Base-by-base conservation (phyloP, 1,284 basidiomycete genomes). In the Boletus sp. region DNA sequence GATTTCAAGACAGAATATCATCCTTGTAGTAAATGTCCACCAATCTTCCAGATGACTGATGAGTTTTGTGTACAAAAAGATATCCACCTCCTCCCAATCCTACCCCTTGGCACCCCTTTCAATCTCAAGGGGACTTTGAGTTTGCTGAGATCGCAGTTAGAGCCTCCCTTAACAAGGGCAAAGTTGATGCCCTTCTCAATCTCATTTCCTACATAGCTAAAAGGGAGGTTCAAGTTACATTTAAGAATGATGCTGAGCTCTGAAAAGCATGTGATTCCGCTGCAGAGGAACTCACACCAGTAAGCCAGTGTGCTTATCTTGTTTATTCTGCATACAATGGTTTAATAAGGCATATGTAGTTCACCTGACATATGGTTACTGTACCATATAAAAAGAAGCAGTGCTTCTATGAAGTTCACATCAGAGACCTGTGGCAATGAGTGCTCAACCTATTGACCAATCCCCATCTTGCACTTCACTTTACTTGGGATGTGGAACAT, bases 371-470 rank as follows among this genome's bases (percentile, higher is more conserved):
- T 47, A 28, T 16, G 17, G 27, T 47, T 28, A 28, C 47, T 16
- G n/a, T 50, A 3, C 23, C 7, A 2, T 64, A 66, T 43, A 60
- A 59, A 27, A 44, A 40, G 25, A 37, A 59, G 31, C 4, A 14
- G 11, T 9, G 23, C 9, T 27, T 35, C 7, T 66, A 28, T 3
- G 23, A 58, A 9, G 51, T 66, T 13, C 54, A 66, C 35, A 13
- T 28, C 16, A n/a, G 8, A 16, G 47, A 10, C 61, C 65, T 16
- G 23, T 75, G 71, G 71, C 60, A 74, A 3, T 77, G 73, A 72
- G 62, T 43, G 0, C 37, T 66, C 2, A 64, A 69, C 30, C 60
- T 72, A 1, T 21, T 77, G 1, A 44, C 57, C 3, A 68, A 76
- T 35, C 66, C 69, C 0, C 10, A 48, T 5, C 51, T 68, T 17